Evolutionary conservation across 257 asterid species (phyloP).

Genomic region (Solanum habrochaites): DNA sequence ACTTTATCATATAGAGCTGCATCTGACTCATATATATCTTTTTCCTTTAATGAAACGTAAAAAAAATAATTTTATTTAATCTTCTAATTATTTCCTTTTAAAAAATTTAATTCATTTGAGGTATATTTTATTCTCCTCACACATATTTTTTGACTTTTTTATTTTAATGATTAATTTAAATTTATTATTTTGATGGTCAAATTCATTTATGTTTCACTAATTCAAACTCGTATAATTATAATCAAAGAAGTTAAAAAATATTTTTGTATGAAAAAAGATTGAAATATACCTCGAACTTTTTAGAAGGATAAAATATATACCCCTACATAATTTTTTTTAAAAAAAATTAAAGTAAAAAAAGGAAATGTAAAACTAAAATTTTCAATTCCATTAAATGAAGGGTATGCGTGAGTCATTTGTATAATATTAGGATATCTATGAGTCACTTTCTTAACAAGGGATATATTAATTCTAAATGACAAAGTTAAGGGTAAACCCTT

Average conservation of each 20-base stretch:
- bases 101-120: neutral
- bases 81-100: no score
- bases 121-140: neutral
- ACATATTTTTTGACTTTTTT: no score
- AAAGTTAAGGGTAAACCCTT: rapidly evolving
- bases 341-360: no score
- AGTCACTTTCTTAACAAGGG: neutral
- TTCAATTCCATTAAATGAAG: neutral
- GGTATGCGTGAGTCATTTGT: neutral
- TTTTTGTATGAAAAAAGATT: no score
- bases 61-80: no score
- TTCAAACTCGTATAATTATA: neutral
- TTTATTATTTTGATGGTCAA: neutral
- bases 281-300: neutral
- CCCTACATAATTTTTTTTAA: neutral
- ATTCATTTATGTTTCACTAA: no score
- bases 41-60: neutral
- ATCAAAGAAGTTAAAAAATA: neutral
- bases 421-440: neutral
- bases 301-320: neutral
- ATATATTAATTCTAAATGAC: neutral
- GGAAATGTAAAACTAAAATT: neutral
- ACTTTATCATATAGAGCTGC: no score
- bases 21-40: neutral
- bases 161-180: no score